Percentiles rank a stretch among this genome's conserved stretches.
phyloP scores from a whole-genome alignment of 2,329 filamentous ascomycete genomes.

The Penicillium capsulatum region DNA sequence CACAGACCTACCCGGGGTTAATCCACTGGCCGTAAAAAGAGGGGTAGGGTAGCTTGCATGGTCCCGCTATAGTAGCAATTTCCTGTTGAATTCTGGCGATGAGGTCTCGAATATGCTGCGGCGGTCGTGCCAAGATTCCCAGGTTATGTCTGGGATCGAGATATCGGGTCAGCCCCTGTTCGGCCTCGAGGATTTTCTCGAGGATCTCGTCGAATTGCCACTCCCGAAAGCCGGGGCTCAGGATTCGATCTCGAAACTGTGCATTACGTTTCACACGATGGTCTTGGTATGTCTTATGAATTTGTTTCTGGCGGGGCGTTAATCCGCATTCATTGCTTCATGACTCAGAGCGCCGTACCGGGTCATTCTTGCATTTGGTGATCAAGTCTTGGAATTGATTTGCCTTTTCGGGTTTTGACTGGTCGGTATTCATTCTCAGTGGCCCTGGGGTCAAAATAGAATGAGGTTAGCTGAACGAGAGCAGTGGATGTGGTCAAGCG shows the following conservation, averaged over 20 bases:
- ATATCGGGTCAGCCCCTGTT: constrained; percentile 61
- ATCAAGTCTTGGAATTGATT: constrained; percentile 78
- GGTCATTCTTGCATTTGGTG: constrained; percentile 59
- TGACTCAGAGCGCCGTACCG: constrained; percentile 49
- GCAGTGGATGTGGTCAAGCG: too few species aligned
- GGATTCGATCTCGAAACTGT: constrained; percentile 70
- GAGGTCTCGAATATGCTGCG: constrained; percentile 64
- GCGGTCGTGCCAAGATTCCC: constrained; percentile 83
- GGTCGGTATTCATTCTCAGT: too few species aligned
- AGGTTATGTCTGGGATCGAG: constrained; percentile 74
- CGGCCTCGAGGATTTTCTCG: constrained; percentile 61
- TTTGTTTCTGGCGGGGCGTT: constrained; percentile 29
- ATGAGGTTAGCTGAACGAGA: too few species aligned
- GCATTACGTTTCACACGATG: constrained; percentile 73
- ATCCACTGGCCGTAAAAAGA: not conserved
- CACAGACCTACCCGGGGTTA: constrained; percentile 59
- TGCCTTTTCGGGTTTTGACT: too few species aligned
- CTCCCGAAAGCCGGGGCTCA: constrained; percentile 63
- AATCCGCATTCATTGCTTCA: not conserved
- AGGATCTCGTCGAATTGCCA: constrained; percentile 74
- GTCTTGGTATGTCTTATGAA: constrained; percentile 67
- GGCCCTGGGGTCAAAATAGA: too few species aligned
- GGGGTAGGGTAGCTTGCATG: constrained; percentile 55
- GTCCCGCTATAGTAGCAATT: constrained; percentile 57
- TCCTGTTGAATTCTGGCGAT: constrained; percentile 65